Percentiles rank a stretch among this genome's conserved stretches.
Conservation (phyloP, 768 basidiomycete genomes). For the Crepidotus variabilis region DNA sequence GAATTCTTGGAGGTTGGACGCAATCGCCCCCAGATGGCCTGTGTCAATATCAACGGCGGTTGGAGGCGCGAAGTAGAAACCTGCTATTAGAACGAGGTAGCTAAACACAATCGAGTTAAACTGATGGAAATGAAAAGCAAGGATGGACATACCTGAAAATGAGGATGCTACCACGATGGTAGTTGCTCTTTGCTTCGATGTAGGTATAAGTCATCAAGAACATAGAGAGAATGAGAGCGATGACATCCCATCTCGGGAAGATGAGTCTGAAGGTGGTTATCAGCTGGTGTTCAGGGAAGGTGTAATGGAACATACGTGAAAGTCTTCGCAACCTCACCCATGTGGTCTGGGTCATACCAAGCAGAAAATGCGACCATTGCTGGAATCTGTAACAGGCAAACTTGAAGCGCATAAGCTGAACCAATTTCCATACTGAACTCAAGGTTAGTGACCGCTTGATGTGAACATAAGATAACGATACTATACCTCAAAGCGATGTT, state of each 20-base stretch:
- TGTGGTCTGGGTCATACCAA: conserved; percentile 82
- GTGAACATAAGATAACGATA: not conserved
- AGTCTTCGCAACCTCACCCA: conserved; percentile 84
- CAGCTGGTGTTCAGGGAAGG: not conserved
- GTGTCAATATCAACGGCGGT: conserved; percentile 35
- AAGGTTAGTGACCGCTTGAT: not conserved
- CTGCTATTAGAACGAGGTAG: conserved; percentile 86
- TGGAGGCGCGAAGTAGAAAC: conserved; percentile 90
- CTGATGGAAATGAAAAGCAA: not conserved
- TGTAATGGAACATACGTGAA: conserved; percentile 72
- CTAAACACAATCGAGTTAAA: conserved; percentile 34
- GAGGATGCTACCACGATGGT: conserved; percentile 94
- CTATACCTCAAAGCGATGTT: conserved; percentile 92
- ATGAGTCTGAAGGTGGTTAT: conserved; percentile 60
- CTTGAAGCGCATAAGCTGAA: conserved; percentile 97
- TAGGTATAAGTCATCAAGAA: conserved; percentile 99
- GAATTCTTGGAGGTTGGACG: conserved; percentile 25
- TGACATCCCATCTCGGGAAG: conserved; percentile 98
- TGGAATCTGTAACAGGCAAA: conserved; percentile 95
- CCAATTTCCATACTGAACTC: conserved; percentile 93
- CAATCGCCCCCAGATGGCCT: conserved; percentile 20
- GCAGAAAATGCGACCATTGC: conserved; percentile 99
- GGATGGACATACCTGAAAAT: conserved; percentile 70
- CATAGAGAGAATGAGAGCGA: conserved; percentile 91
- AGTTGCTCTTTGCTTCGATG: conserved; percentile 98